Evolutionary conservation across 1,139 yeast species (phyloP), one percentile per base, ranked within the genome.

Genomic region (Blastobotrys proliferans): DNA sequence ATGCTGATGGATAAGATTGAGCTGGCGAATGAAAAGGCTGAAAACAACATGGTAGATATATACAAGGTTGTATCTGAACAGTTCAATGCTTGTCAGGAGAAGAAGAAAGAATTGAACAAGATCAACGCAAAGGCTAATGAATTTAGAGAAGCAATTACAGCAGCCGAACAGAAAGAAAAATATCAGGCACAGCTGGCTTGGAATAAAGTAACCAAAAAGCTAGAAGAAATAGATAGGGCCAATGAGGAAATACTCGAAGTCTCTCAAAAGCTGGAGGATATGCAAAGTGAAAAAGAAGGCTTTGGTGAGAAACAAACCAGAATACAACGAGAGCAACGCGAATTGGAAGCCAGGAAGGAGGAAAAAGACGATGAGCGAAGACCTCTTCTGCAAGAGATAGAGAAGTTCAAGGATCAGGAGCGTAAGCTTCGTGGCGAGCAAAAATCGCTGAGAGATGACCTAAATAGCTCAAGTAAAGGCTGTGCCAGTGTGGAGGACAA

Each of bases 1-100:
- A 81, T 94, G 3, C 71, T 81, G 52, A 70, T 86, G 45, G 79
- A 63, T 67, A 63, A 65, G 72, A 71, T 60, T 58, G 59, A 65
- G 24, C 60, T 61, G 6, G 58, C 54, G 41, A 63, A 52, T 57
- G 66, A 57, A 55, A 62, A 54, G 48, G 59, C 53, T 50, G 62
- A 49, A 54, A 73, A 34, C 20, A 54, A 50, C 20, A 55, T 70
- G 9, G 48, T 49, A 24, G 60, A 58, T 39, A 51, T 62, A 25
- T 54, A 56, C 34, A 56, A 58, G 35, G 20, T 22, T n/a, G 10
- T 30, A 9, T n/a, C 28, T 16, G 10, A 6, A 18, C 21, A 35
- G 13, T 14, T 18, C n/a, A 31, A 41, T n/a, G 25, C 22, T 6
- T 11, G 20, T 10, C 11, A 37, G 13, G 29, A 18, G 16, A 31